phyloP scores from a whole-genome alignment of 1,284 basidiomycete species.

The Marasmius sp. region DNA sequence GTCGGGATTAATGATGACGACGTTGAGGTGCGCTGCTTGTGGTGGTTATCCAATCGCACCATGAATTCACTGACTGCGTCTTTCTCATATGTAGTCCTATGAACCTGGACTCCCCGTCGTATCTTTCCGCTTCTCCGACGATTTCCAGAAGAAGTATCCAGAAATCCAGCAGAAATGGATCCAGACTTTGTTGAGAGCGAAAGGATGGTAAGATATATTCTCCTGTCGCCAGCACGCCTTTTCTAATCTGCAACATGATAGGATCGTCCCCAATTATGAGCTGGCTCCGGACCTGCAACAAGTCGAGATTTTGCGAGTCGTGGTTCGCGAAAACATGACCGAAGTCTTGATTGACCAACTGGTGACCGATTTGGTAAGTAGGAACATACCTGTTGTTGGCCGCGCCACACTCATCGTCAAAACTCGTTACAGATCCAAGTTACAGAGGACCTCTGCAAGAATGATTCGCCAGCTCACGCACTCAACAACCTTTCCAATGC shows the following conservation, averaged over 20 bases:
- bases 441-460: conserved; percentile 50
- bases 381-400: neutral
- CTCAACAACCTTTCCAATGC: conserved; percentile 43
- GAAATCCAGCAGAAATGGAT: conserved; percentile 87
- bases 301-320: conserved; percentile 83
- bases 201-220: conserved; percentile 59
- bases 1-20: conserved; percentile 45
- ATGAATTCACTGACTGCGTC: neutral
- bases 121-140: conserved; percentile 86
- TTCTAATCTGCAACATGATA: conserved; percentile 15
- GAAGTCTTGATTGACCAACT: conserved; percentile 66
- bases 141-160: conserved; percentile 69
- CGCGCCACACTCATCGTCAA: neutral
- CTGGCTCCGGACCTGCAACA: conserved; percentile 70
- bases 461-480: conserved; percentile 49
- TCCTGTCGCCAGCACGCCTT: neutral
- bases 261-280: conserved; percentile 89
- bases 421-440: conserved; percentile 46
- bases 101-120: conserved; percentile 87
- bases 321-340: conserved; percentile 76
- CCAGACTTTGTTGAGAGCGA: conserved; percentile 75
- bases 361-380: conserved; percentile 58
- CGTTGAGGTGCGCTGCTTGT: conserved; percentile 46
- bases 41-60: neutral
- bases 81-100: conserved; percentile 50